Evolutionary conservation across 163 green algal genomes (phyloP).

Genomic region (Scenedesmus sp.): DNA sequence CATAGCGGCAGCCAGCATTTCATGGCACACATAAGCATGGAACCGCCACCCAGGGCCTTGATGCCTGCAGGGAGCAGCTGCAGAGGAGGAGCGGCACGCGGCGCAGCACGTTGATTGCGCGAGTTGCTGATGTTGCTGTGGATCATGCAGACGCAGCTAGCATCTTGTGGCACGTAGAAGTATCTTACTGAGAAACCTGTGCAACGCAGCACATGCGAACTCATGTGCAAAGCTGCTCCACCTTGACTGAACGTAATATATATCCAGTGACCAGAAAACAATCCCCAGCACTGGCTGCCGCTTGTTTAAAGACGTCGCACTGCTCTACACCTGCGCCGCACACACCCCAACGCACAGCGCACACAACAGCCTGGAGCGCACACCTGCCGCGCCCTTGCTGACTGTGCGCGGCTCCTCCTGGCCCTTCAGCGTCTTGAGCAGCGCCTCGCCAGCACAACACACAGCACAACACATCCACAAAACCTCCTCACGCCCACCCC

Average conservation of each 20-base stretch:
- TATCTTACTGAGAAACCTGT: no score
- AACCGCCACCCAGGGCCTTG: slow-evolving; percentile 51
- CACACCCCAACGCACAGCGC: neutral
- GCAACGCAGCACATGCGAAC: no score
- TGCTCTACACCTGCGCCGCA: neutral
- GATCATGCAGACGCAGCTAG: neutral
- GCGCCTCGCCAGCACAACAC: slow-evolving; percentile 49
- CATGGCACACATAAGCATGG: neutral
- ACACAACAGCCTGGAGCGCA: neutral
- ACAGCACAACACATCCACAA: slow-evolving; percentile 19
- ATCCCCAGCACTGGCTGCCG: no score
- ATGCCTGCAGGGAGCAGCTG: neutral
- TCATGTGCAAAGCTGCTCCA: no score
- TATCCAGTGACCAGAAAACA: no score
- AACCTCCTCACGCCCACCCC: neutral
- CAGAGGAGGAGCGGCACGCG: no score
- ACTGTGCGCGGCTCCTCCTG: slow-evolving; percentile 73
- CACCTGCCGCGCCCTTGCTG: slow-evolving; percentile 60
- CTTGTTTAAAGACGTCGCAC: no score
- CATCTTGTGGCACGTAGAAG: neutral
- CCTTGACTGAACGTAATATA: no score
- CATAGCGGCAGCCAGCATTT: neutral
- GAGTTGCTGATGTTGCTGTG: no score
- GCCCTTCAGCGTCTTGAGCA: slow-evolving; percentile 59
- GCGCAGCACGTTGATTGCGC: neutral